Evolutionary conservation across 805 yeast genomes (phyloP), one percentile per base, ranked within the genome.

Genomic region (Candida ponderosae): DNA sequence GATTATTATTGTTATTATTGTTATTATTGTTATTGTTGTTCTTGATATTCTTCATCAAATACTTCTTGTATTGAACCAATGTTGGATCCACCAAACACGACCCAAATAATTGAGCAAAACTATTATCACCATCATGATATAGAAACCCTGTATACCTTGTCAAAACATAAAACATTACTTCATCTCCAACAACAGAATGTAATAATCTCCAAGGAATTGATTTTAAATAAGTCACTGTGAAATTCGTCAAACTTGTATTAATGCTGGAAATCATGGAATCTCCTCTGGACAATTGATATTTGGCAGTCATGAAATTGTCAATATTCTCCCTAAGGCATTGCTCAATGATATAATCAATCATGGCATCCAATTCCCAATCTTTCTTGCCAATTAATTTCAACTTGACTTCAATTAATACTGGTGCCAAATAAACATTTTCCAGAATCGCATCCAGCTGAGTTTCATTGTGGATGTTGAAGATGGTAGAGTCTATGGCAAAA

Each of bases 261-360:
- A 61, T 44, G 4, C 36, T 40, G 6, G 59, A 50, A 6, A 54
- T 45, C 0, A 60, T 50, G 8, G 59, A 41, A 7, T 48, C 42
- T 5, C 42, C 48, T 2, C 46, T 40, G 1, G 66, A 68, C 33
- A 63, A 54, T 4, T 46, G 46, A 41, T 71, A 73, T 0, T 81
- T 83, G 32, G 50, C 46, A 0, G 60, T 43, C 5, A 79, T 35
- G 0, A 61, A 60, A 48, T 74, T 74, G 4, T 51, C 40, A 3
- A 52, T 45, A 17, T 57, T 55, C 10, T 51, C 34, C 3, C 43
- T 39, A 1, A 60, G 33, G 28, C 73, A 42, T 37, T 52, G 52
- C 3, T 43, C 41, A 1, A 74, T 47, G n/a, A 74, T 43, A 7
- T 49, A 38, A 41, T 74, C 77, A 4, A 78, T 48, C 4, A 68